Evolutionary conservation across 306 rosid genomes (phyloP).

Genomic region (Leucaena leucocephala): DNA sequence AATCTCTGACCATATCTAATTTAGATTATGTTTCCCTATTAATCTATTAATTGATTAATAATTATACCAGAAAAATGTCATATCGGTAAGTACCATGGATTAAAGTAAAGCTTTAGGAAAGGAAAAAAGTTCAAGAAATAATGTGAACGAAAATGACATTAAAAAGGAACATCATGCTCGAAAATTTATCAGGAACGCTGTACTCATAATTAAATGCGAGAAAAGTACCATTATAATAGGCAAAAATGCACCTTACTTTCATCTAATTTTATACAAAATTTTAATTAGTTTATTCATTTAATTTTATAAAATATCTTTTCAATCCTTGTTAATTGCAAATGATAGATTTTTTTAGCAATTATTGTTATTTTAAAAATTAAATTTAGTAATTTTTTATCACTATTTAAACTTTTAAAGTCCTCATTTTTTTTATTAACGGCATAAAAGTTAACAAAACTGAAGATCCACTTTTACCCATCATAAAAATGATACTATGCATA

Average conservation of each 20-base stretch:
- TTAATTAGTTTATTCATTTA: too few relatives aligned
- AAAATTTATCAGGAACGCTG: conserved; percentile 35
- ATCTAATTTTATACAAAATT: too few relatives aligned
- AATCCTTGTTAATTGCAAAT: too few relatives aligned
- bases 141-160: conserved; percentile 34
- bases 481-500: neutral
- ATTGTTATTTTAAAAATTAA: too few relatives aligned
- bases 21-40: neutral
- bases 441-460: too few relatives aligned
- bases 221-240: neutral
- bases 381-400: too few relatives aligned
- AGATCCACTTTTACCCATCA: too few relatives aligned
- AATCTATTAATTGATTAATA: neutral
- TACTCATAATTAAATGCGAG: neutral
- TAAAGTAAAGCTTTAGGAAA: neutral
- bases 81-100: neutral
- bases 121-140: conserved; percentile 22
- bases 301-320: too few relatives aligned
- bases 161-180: conserved; percentile 32
- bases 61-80: neutral
- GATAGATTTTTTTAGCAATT: too few relatives aligned
- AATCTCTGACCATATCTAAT: neutral
- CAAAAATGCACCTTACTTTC: too few relatives aligned
- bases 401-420: too few relatives aligned
- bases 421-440: too few relatives aligned